A percentile compares a stretch with the other conserved stretches of the same genome.
Conservation (phyloP, 129 eudicot species). For the Pittosporum tobira region DNA sequence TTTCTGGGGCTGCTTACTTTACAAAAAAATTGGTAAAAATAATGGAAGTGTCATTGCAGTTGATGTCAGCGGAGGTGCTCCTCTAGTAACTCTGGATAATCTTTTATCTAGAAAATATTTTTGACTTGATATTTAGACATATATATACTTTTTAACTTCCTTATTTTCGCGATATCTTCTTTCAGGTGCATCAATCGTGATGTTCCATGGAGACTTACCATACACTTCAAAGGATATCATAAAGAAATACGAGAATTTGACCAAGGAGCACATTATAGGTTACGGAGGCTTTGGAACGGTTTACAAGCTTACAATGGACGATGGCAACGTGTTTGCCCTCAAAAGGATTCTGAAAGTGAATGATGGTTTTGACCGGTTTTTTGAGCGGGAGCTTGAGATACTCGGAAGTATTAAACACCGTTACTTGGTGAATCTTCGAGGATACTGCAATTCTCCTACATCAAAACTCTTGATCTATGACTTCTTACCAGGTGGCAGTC, state of each 20-base stretch:
- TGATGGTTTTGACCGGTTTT: conserved; percentile 95
- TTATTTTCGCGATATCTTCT: background rate
- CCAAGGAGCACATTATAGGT: conserved; percentile 88
- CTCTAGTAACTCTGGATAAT: conserved; percentile 10
- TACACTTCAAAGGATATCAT: conserved; percentile 92
- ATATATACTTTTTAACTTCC: background rate
- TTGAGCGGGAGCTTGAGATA: conserved; percentile 93
- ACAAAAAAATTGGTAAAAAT: conserved; percentile 85
- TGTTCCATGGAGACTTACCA: conserved; percentile 98
- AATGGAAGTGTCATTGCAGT: conserved; percentile 66
- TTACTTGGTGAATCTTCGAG: conserved; percentile 81
- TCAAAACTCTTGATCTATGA: conserved; percentile 86
- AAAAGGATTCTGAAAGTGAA: conserved; percentile 81
- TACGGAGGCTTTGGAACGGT: conserved; percentile 97
- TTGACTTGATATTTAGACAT: background rate
- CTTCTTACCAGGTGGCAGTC: conserved; percentile 86
- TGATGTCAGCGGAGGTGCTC: conserved; percentile 83
- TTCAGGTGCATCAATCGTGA: conserved; percentile 94
- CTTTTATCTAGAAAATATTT: background rate
- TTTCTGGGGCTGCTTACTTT: conserved; percentile 96
- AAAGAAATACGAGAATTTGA: conserved; percentile 69
- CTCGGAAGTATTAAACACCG: conserved; percentile 95
- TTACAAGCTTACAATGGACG: conserved; percentile 93
- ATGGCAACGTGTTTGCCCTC: conserved; percentile 87
- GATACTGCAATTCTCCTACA: conserved; percentile 94